Conservation (phyloP, 768 basidiomycete genomes). For the Boletus sp. region DNA sequence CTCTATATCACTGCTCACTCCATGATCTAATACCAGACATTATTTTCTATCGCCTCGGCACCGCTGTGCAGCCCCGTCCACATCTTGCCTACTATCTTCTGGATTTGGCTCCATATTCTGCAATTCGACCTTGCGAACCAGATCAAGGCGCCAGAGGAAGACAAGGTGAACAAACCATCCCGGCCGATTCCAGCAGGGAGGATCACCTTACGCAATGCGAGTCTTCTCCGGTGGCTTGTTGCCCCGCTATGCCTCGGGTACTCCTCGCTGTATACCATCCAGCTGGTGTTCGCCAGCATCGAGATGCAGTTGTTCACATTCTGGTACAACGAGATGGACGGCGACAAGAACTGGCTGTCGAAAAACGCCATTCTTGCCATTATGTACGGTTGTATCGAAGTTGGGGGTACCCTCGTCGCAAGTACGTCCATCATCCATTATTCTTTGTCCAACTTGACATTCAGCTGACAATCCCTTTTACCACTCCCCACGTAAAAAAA, state of each 20-base stretch:
- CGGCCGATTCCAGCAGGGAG: conserved; percentile 44
- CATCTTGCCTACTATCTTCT: conserved; percentile 31
- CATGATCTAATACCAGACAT: conserved; percentile 19
- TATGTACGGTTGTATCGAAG: conserved; percentile 36
- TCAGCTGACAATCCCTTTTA: neutral
- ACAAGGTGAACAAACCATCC: conserved; percentile 42
- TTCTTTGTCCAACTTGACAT: neutral
- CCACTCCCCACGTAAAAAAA: neutral
- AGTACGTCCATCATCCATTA: conserved; percentile 20
- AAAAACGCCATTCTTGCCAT: conserved; percentile 39
- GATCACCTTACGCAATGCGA: conserved; percentile 35
- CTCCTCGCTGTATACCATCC: conserved; percentile 32
- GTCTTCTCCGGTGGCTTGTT: conserved; percentile 35
- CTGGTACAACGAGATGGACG: conserved; percentile 39
- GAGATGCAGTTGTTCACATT: conserved; percentile 31
- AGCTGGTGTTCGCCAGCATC: conserved; percentile 33
- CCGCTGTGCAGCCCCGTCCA: conserved; percentile 21
- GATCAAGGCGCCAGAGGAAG: conserved; percentile 39
- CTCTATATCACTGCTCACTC: neutral
- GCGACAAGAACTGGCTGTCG: conserved; percentile 37
- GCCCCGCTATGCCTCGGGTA: conserved; percentile 34
- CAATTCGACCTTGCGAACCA: conserved; percentile 47
- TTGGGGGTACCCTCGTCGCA: conserved; percentile 38
- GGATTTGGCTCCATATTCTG: conserved; percentile 46
- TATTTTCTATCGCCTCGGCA: conserved; percentile 34